Base-by-base conservation (phyloP, 2,329 filamentous ascomycete species). In the Ophiostoma pallidulum region DNA sequence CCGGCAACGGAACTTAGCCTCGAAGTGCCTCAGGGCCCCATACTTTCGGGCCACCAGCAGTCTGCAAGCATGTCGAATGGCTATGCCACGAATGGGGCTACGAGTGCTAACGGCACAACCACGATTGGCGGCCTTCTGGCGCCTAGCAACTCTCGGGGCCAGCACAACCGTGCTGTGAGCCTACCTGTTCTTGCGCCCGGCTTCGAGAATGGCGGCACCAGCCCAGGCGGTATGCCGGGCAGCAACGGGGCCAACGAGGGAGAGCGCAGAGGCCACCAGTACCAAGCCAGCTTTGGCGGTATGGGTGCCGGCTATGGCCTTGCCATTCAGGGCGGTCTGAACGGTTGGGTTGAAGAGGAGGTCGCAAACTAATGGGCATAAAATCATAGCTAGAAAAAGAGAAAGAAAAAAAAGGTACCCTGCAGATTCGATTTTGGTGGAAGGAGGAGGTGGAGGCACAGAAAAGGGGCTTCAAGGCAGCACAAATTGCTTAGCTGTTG, bases 141-240 rank as follows among this genome's bases (percentile, higher is more conserved):
- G 3, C 86, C 86, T 2, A 79, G 78, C 44, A 82, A 78, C 47
- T 62, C 68, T 13, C 73, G 79, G 29, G 70, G 74, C 28, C 76
- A 77, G 53, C 79, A 83, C 64, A 91, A 80, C 60, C 83, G 92
- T 32, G 89, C 92, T 29, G 88, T 96, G 51, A 95, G 89, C 62
- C 71, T 98, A 59, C 92, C 92, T 1, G 79, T 76, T 5, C 73
- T 84, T 46, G 79, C 77, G 0, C 77, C 78, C 16, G 77, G 75
- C 14, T 78, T 80, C 47, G 76, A 81, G 63, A 80, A 80, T 45
- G 74, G 75, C 37, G 71, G 70, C 47, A 72, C 67, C 53, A 74
- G 71, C 62, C 69, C 71, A 35, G 70, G 68, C 57, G 71, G 70
- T 54, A 60, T 69, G 18, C 66, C 69, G 16, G 71, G 70, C 14